phyloP scores from a whole-genome alignment of 352 stramenopile species.

The Phytophthora vignae region DNA sequence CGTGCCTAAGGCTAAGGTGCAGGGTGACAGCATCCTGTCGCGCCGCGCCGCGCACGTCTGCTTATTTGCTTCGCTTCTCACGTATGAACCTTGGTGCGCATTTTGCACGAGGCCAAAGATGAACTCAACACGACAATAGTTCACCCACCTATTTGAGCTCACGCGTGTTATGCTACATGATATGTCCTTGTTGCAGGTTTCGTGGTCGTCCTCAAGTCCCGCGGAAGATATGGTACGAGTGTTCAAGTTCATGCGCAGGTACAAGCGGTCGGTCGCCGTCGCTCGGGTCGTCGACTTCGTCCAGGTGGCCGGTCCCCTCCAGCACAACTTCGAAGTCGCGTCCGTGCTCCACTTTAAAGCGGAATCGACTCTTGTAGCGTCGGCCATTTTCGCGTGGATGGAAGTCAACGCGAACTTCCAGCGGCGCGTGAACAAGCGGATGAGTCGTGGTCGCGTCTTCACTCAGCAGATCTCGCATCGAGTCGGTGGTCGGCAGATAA shows the following conservation, averaged over 20 bases:
- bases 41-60: slow-evolving; percentile 7
- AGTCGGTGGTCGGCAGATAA: slow-evolving; percentile 47
- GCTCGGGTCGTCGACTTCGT: slow-evolving; percentile 50
- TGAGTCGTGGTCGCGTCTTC: slow-evolving; percentile 33
- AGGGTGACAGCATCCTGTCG: slow-evolving; percentile 16
- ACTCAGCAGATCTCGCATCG: slow-evolving; percentile 41
- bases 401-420: slow-evolving; percentile 67
- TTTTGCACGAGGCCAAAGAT: slow-evolving; percentile 11
- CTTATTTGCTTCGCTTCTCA: slow-evolving; percentile 21
- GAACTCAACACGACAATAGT: slow-evolving; percentile 34
- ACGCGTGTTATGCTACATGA: slow-evolving; percentile 25
- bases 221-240: slow-evolving; percentile 66
- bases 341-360: slow-evolving; percentile 66
- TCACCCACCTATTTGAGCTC: slow-evolving; percentile 20
- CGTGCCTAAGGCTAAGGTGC: slow-evolving; percentile 38
- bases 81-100: slow-evolving; percentile 27
- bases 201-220: background rate
- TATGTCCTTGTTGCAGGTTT: slow-evolving; percentile 12
- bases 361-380: slow-evolving; percentile 74
- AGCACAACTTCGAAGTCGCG: slow-evolving; percentile 77
- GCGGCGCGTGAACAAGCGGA: slow-evolving; percentile 47
- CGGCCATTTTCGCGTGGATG: slow-evolving; percentile 39
- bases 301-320: slow-evolving; percentile 70
- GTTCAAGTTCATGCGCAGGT: slow-evolving; percentile 45
- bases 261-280: slow-evolving; percentile 65